Percentiles rank a stretch among this genome's conserved stretches.
These are phyloP conservation scores for Pyrenophora tritici-repentis DNA, from an alignment of 2,329 filamentous ascomycete genomes.

Conservation along the genomic window DNA sequence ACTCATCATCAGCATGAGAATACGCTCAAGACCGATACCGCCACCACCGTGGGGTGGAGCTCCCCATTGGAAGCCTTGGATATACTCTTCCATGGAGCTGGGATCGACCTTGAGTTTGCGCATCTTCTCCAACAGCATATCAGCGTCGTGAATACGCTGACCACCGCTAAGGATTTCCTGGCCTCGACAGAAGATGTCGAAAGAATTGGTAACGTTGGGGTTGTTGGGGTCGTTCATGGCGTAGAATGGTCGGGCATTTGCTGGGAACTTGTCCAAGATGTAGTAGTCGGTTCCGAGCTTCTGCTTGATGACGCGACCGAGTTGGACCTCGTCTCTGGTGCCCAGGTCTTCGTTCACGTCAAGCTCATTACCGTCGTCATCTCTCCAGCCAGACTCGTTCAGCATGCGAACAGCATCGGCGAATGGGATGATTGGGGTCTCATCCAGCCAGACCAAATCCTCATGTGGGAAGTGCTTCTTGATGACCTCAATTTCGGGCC, in stretches of 20 bases:
- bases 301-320: conserved; percentile 83
- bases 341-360: conserved; percentile 79
- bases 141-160: conserved; percentile 85
- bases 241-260: conserved; percentile 84
- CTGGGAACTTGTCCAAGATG: conserved; percentile 90
- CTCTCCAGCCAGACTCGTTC: conserved; percentile 74
- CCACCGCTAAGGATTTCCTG: conserved; percentile 93
- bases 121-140: conserved; percentile 78
- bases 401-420: conserved; percentile 79
- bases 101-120: conserved; percentile 74
- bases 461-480: conserved; percentile 85
- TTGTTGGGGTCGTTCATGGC: conserved; percentile 82
- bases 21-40: conserved; percentile 86
- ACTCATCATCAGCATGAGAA: conserved; percentile 83
- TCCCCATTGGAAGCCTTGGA: conserved; percentile 85
- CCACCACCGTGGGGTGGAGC: conserved; percentile 88
- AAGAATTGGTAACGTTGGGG: conserved; percentile 80
- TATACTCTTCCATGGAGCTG: conserved; percentile 85
- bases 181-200: conserved; percentile 91
- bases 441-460: conserved; percentile 83
- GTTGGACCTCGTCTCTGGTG: conserved; percentile 83
- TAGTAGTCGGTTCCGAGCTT: conserved; percentile 91
- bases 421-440: conserved; percentile 83
- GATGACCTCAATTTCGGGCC: conserved; percentile 75
- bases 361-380: conserved; percentile 74